Conservation (phyloP, 495 filamentous ascomycete genomes). For the Aspergillus funiculosus region DNA sequence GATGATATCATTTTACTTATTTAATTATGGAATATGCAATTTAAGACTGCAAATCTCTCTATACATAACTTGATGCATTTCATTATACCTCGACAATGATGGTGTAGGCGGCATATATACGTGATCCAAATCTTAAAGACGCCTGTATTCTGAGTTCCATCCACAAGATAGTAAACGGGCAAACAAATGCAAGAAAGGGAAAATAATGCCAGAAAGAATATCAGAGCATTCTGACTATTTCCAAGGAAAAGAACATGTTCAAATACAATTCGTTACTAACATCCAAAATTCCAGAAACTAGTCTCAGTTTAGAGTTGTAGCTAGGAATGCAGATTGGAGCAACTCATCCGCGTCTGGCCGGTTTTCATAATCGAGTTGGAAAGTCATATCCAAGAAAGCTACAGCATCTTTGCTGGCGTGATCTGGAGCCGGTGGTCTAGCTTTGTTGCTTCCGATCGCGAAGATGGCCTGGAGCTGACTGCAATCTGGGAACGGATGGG, state of each 20-base stretch:
- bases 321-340: constrained; percentile 71
- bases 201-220: no score
- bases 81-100: constrained; percentile 1
- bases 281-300: neutral
- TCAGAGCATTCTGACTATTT: neutral
- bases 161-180: neutral
- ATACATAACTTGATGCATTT: neutral
- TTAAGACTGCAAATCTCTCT: neutral
- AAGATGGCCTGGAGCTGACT: constrained; percentile 98
- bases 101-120: constrained; percentile 3
- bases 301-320: constrained; percentile 50
- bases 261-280: no score
- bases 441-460: constrained; percentile 86
- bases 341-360: constrained; percentile 88
- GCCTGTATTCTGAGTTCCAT: neutral
- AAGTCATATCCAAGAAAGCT: constrained; percentile 80
- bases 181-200: neutral
- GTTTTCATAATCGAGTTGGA: constrained; percentile 90
- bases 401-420: constrained; percentile 80
- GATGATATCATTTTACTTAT: neutral
- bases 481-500: constrained; percentile 94
- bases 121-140: constrained; percentile 1
- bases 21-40: neutral
- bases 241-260: neutral
- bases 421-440: constrained; percentile 82